phyloP scores from a whole-genome alignment of 2,329 filamentous ascomycete species.

The Colletotrichum paranaense region DNA sequence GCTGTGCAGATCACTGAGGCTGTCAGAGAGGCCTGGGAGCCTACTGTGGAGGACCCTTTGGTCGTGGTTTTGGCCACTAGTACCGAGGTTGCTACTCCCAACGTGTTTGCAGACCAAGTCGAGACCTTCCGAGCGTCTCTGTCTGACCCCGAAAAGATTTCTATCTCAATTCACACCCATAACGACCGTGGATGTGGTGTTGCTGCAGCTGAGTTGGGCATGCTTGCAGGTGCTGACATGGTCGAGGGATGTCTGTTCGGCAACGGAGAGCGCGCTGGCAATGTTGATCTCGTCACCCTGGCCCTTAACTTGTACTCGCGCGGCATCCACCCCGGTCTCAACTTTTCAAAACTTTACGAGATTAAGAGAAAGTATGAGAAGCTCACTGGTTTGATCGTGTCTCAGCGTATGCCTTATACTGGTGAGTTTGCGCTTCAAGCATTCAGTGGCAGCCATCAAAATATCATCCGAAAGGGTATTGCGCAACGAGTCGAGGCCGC shows the following conservation, averaged over 20 bases:
- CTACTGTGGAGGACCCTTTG: conserved; percentile 81
- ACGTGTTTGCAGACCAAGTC: conserved; percentile 95
- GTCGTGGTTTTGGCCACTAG: conserved; percentile 98
- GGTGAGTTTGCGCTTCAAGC: conserved; percentile 90
- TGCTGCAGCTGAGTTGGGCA: conserved; percentile 89
- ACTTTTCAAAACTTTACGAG: conserved; percentile 88
- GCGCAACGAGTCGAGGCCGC: conserved; percentile 69
- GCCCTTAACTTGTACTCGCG: conserved; percentile 95
- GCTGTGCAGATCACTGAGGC: conserved; percentile 87
- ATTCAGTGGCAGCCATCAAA: conserved; percentile 92
- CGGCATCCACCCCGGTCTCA: conserved; percentile 85
- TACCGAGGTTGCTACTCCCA: conserved; percentile 92
- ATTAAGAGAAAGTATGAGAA: conserved; percentile 91
- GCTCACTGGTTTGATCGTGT: conserved; percentile 93
- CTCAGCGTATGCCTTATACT: conserved; percentile 89
- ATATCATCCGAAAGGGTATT: conserved; percentile 95
- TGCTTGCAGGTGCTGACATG: conserved; percentile 94
- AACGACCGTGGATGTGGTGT: conserved; percentile 93
- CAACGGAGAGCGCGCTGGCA: conserved; percentile 94
- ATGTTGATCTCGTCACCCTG: conserved; percentile 92
- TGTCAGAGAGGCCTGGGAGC: conserved; percentile 93
- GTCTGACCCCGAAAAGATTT: conserved; percentile 84
- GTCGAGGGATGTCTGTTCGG: conserved; percentile 95
- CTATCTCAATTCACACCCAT: conserved; percentile 90
- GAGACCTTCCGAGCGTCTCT: conserved; percentile 94